phyloP scores from a whole-genome alignment of 108 stramenopile genomes.

The Cyclotella sp. region DNA sequence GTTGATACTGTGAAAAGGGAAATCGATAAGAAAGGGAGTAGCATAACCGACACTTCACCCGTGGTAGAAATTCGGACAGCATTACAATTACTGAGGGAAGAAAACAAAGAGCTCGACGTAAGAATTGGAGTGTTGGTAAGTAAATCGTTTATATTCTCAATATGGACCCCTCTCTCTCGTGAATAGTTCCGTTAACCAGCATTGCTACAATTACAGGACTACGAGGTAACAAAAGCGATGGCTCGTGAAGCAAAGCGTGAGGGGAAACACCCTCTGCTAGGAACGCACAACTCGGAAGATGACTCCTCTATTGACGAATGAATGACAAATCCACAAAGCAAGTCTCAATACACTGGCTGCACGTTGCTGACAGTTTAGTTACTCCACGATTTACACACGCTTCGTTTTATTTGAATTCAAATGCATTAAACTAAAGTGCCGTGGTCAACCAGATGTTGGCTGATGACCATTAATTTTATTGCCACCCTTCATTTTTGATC shows the following conservation, averaged over 20 bases:
- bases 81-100: slow-evolving; percentile 33
- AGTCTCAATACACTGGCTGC: not conserved
- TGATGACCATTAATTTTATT: not conserved
- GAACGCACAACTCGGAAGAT: slow-evolving; percentile 11
- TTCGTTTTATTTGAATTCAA: not conserved
- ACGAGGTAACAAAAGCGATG: slow-evolving; percentile 28
- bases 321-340: not conserved
- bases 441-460: slow-evolving; percentile 6
- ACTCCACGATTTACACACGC: not conserved
- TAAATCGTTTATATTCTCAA: not conserved
- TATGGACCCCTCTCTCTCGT: not conserved
- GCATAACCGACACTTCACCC: slow-evolving; percentile 43
- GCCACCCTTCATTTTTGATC: not conserved
- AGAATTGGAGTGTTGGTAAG: slow-evolving; percentile 42
- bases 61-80: slow-evolving; percentile 41
- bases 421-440: slow-evolving; percentile 4
- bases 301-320: slow-evolving; percentile 5
- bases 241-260: slow-evolving; percentile 1
- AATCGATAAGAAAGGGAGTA: slow-evolving; percentile 39
- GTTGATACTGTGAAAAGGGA: slow-evolving; percentile 37
- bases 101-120: slow-evolving; percentile 48
- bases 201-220: slow-evolving; percentile 10
- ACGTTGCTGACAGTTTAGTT: not conserved
- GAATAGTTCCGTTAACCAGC: not conserved
- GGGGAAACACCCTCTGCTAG: not conserved